Evolutionary conservation across 208 protist species (phyloP).

Genomic region (Wallacemonas sp.): DNA sequence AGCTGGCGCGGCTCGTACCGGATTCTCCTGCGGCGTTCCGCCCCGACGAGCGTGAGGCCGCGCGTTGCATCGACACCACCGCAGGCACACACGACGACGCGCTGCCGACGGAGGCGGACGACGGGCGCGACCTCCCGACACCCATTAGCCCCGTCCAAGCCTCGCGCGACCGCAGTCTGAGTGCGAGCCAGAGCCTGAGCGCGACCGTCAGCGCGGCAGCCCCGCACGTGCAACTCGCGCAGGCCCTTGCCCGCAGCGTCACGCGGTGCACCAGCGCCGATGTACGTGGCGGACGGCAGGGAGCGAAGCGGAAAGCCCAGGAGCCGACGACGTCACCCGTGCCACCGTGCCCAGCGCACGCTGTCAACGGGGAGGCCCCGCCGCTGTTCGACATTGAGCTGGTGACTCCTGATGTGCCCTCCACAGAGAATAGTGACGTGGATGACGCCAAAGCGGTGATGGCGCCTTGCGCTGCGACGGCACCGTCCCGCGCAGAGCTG

Average conservation of each 20-base stretch:
- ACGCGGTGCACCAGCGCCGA: too few relatives aligned
- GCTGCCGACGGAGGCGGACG: not conserved
- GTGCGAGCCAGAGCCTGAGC: not conserved
- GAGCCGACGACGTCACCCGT: too few relatives aligned
- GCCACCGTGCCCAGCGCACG: too few relatives aligned
- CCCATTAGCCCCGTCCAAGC: not conserved
- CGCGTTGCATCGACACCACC: too few relatives aligned
- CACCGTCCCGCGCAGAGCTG: too few relatives aligned
- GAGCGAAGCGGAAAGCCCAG: too few relatives aligned
- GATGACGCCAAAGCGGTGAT: too few relatives aligned
- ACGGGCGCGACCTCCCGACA: not conserved
- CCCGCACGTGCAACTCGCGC: not conserved
- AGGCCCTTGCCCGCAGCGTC: not conserved
- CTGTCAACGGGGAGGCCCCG: too few relatives aligned
- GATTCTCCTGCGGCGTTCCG: not conserved
- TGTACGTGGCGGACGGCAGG: too few relatives aligned
- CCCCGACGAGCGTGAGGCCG: too few relatives aligned
- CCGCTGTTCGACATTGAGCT: not conserved
- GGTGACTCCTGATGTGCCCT: not conserved
- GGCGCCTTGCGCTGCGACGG: not conserved
- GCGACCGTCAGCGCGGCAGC: not conserved
- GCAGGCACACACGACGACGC: too few relatives aligned
- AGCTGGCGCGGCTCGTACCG: not conserved
- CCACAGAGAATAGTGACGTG: not conserved
- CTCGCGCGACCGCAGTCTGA: not conserved